phyloP scores from a whole-genome alignment of 805 yeast genomes.

The Lipomyces kockii region DNA sequence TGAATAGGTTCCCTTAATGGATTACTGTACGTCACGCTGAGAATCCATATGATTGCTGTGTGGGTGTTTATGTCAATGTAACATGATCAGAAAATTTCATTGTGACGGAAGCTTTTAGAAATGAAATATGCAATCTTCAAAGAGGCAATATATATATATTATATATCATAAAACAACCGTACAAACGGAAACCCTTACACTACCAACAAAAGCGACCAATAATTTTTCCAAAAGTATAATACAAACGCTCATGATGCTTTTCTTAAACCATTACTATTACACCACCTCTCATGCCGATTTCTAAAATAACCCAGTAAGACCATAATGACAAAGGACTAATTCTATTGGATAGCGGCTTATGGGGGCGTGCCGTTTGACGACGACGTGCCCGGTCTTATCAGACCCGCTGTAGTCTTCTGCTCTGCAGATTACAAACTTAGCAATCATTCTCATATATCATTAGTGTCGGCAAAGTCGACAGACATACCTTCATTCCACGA shows the following conservation, averaged over 20 bases:
- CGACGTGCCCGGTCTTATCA: constrained; percentile 42
- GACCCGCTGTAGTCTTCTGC: constrained; percentile 75
- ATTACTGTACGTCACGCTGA: no score
- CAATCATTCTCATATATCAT: not conserved
- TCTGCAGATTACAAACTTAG: constrained; percentile 34
- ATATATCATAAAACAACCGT: not conserved
- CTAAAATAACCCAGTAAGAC: not conserved
- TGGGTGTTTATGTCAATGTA: no score
- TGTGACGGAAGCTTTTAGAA: not conserved
- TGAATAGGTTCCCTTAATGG: no score
- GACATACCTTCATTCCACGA: constrained; percentile 78
- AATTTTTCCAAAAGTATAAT: not conserved
- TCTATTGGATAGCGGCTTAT: constrained; percentile 4
- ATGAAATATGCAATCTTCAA: not conserved
- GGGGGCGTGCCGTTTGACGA: constrained; percentile 2
- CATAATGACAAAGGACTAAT: not conserved
- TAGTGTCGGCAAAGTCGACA: not conserved
- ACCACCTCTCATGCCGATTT: not conserved
- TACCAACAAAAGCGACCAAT: not conserved
- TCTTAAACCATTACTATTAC: not conserved
- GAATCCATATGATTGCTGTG: no score
- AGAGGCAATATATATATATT: not conserved
- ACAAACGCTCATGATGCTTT: not conserved
- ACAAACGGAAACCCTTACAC: not conserved
- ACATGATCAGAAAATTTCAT: no score